Evolutionary conservation across 208 protist genomes (phyloP).

Genomic region (Leishmania martiniquensis): DNA sequence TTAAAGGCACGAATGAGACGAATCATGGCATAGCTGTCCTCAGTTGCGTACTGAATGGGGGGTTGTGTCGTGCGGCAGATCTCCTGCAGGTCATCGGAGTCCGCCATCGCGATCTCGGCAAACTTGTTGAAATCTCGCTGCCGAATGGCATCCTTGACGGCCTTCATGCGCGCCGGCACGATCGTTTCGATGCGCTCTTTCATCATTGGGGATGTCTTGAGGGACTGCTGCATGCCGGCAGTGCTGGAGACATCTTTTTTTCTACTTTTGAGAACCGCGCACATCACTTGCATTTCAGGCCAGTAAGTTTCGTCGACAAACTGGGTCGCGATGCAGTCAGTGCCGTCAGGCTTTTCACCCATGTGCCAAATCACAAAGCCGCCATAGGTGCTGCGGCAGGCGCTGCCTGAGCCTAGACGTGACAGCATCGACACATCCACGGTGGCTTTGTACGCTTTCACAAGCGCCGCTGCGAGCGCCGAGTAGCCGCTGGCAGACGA

Average conservation of each 20-base stretch:
- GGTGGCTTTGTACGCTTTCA: constrained; percentile 57
- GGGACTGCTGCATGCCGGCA: constrained; percentile 96
- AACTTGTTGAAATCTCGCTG: constrained; percentile 95
- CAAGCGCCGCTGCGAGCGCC: constrained; percentile 91
- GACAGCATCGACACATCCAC: constrained; percentile 92
- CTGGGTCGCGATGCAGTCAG: constrained; percentile 94
- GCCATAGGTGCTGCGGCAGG: constrained; percentile 97
- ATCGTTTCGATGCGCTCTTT: constrained; percentile 76
- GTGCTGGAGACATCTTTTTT: constrained; percentile 97
- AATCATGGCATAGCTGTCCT: constrained; percentile 97
- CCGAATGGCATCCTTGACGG: constrained; percentile 93
- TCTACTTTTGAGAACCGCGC: constrained; percentile 90
- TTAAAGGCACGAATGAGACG: constrained; percentile 94
- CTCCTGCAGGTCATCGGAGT: constrained; percentile 98
- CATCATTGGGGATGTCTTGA: constrained; percentile 94
- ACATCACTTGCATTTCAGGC: constrained; percentile 93
- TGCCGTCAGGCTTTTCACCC: constrained; percentile 82
- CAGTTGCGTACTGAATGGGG: constrained; percentile 98
- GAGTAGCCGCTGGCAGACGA: constrained; percentile 98
- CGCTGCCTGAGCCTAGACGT: constrained; percentile 95
- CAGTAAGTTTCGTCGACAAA: constrained; percentile 93
- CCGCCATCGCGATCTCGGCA: constrained; percentile 92
- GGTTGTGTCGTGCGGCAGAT: constrained; percentile 97
- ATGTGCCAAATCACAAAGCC: constrained; percentile 99
- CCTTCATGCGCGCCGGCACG: constrained; percentile 92